Evolutionary conservation across 2,329 filamentous ascomycete genomes (phyloP).

Genomic region (Aspergillus versicolor): DNA sequence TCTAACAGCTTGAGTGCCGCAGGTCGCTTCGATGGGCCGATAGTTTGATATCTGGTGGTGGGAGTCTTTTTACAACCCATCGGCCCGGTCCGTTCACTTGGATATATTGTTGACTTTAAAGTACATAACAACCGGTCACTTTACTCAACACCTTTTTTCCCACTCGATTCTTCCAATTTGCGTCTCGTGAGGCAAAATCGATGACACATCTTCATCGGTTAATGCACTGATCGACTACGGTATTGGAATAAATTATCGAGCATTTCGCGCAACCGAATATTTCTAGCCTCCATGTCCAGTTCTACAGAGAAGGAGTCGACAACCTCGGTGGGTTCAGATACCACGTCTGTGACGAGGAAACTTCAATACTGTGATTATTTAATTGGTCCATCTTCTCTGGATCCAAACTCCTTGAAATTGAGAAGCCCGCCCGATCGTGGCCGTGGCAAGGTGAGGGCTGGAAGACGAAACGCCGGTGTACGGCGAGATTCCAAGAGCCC

Average conservation of each 20-base stretch:
- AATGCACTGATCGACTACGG: not conserved
- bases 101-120: slow-evolving; percentile 2
- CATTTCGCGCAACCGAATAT: not conserved
- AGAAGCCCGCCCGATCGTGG: slow-evolving; percentile 13
- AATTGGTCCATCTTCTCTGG: not conserved
- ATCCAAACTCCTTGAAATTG: not conserved
- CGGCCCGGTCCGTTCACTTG: slow-evolving; percentile 7
- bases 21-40: not conserved
- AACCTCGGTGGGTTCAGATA: not conserved
- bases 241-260: not conserved
- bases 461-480: slow-evolving; percentile 11
- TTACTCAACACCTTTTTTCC: not conserved
- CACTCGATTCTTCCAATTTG: not conserved
- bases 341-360: not conserved
- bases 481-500: slow-evolving; percentile 20
- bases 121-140: not conserved
- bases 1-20: not conserved
- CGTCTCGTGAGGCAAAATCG: not conserved
- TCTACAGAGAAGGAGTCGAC: not conserved
- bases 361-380: not conserved
- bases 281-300: not conserved
- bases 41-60: slow-evolving; percentile 5
- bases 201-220: not conserved
- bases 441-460: slow-evolving; percentile 17
- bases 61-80: not conserved